Evolutionary conservation across 352 stramenopile species (phyloP).

Genomic region (Phytophthora vignae): DNA sequence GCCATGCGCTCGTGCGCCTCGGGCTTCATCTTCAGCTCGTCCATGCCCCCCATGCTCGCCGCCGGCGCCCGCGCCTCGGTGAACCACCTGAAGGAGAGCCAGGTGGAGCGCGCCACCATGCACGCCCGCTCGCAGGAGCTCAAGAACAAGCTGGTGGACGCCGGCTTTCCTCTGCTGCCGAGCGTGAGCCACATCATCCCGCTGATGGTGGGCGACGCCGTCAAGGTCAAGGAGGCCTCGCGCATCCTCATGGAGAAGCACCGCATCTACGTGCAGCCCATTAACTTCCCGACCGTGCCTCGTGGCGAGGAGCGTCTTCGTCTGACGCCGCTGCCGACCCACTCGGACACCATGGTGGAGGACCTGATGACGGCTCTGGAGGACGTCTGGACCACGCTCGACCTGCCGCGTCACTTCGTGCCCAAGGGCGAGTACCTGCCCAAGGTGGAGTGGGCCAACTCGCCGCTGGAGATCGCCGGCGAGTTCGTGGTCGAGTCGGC

Average conservation of each 20-base stretch:
- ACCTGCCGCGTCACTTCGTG: constrained; percentile 73
- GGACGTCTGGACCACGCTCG: constrained; percentile 89
- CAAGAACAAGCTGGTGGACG: constrained; percentile 85
- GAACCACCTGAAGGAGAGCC: constrained; percentile 85
- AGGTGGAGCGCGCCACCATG: constrained; percentile 84
- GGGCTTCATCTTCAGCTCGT: constrained; percentile 93
- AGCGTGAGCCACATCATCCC: constrained; percentile 92
- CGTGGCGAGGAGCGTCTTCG: constrained; percentile 91
- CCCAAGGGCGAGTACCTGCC: constrained; percentile 76
- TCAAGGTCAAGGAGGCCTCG: constrained; percentile 91
- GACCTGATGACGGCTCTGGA: constrained; percentile 84
- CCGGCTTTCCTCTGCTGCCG: constrained; percentile 86
- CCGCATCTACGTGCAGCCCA: constrained; percentile 93
- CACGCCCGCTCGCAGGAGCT: constrained; percentile 85
- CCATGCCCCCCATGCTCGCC: constrained; percentile 88
- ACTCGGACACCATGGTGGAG: constrained; percentile 90
- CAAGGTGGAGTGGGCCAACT: constrained; percentile 84
- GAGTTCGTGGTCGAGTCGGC: constrained; percentile 53
- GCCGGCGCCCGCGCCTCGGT: constrained; percentile 85
- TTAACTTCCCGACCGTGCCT: constrained; percentile 93
- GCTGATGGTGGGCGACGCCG: constrained; percentile 88
- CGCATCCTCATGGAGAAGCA: constrained; percentile 92
- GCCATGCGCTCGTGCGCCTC: constrained; percentile 88
- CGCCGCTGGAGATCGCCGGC: constrained; percentile 46
- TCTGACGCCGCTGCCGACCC: constrained; percentile 87